Conservation (phyloP, 2,329 filamentous ascomycete species). For the Sporothrix variecibatus region DNA sequence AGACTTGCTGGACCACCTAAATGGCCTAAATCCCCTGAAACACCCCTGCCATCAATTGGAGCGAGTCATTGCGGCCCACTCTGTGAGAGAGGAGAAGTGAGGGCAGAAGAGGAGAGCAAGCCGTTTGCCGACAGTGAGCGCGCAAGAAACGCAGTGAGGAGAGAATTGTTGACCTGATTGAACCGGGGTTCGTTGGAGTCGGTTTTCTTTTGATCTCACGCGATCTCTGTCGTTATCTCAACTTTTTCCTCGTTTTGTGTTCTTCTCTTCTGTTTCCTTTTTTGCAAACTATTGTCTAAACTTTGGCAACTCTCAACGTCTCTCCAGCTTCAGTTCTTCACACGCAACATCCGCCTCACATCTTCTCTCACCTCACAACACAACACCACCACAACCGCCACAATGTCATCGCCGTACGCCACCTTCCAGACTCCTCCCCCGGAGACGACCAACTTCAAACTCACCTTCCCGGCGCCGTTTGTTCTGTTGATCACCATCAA, state of each 20-base stretch:
- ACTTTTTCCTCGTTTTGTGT: neutral
- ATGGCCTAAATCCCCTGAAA: neutral
- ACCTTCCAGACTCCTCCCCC: slow-evolving; percentile 20
- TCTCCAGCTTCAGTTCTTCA: neutral
- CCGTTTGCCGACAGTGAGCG: neutral
- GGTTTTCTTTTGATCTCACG: neutral
- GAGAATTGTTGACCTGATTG: neutral
- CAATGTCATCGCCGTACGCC: slow-evolving; percentile 12
- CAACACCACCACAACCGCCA: neutral
- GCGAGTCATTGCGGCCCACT: slow-evolving; percentile 14
- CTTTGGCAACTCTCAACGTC: no score
- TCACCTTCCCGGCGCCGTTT: slow-evolving; percentile 46
- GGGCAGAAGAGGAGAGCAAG: neutral
- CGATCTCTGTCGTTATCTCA: neutral
- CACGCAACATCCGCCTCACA: no score
- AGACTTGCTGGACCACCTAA: neutral
- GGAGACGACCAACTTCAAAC: slow-evolving; percentile 12
- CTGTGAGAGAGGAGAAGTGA: neutral
- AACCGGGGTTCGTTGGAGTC: slow-evolving; percentile 2
- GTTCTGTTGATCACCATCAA: slow-evolving; percentile 57
- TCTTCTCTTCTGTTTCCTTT: neutral
- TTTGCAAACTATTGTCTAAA: no score
- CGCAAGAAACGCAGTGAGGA: neutral
- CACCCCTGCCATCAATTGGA: neutral
- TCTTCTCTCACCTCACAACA: neutral